Base-by-base conservation (phyloP, 2,329 filamentous ascomycete species). In the Ophiostoma pallidulum region DNA sequence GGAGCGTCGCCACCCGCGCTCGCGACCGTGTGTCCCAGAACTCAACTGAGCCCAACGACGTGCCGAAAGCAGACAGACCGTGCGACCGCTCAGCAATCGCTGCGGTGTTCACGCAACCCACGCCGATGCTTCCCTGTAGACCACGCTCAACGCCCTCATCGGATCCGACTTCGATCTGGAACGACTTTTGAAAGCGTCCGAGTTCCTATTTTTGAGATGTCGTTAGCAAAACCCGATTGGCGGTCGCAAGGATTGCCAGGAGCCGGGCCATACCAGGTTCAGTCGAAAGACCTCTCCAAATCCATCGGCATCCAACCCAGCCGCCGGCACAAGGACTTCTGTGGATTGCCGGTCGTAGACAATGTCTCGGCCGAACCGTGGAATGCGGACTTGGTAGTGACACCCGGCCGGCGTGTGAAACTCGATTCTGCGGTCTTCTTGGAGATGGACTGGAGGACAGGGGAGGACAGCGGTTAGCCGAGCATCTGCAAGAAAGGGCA, bases 21-120 rank as follows among this genome's bases (percentile, higher is more conserved):
- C 88, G 84, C 26, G 86, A 89, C 51, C 92, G 78, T 1, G 90
- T 78, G 62, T 98, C 92, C 87, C 90, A 98, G 60, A 97, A 91
- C 62, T 98, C 92, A 22, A 97, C 87, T 1, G 91, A 95, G n/a
- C 92, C 91, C 48, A 92, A 71, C 3, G 88, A 90, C 1, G 92
- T 98, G 45, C 94, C 92, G 58, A 98, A 98, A 0, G 91, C 90
- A 29, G 90, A 74, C 4, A 98, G 72, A 48, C 92, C 92, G 63
- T 98, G 92, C 41, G 86, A 90, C 35, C 83, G 77, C 61, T 96
- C 87, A 3, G 92, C 92, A 51, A 95, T 79, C 3, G 90, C 84
- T 12, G 81, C 91, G 8, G 82, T 82, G 60, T 97, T 96, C 45
- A 97, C 89, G 43, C 84, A 83, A 13, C 90, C 89, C 1, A 87